Base-by-base conservation (phyloP, 148 eudicot genomes). In the Polygonum aviculare region DNA sequence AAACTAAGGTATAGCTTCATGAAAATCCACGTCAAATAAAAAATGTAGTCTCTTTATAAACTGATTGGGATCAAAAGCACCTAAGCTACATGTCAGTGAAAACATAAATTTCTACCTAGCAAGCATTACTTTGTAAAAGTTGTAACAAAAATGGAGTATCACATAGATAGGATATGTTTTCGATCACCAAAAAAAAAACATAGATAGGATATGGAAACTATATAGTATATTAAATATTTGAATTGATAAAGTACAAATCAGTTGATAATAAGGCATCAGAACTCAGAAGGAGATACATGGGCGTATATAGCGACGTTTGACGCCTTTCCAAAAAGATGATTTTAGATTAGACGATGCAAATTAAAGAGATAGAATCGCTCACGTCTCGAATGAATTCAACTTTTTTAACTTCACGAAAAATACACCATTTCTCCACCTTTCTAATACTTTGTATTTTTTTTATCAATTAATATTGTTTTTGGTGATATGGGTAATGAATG, bases 381-480 rank as follows among this genome's bases (percentile, higher is more conserved):
- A n/a, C n/a, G n/a, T n/a, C n/a, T n/a, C n/a, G n/a, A n/a, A n/a
- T n/a, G n/a, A n/a, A n/a, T n/a, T n/a, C n/a, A n/a, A 67, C 72
- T 16, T 36, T 63, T 38, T 67, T 21, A 67, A 67, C 11, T 67
- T 36, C 44, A 67, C 21, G 45, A 15, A 67, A 67, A 67, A 41
- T 67, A 36, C 45, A 67, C 72, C 18, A 45, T 65, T 33, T 65
- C 57, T 65, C 70, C 44, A 7, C 70, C 35, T 65, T 57, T 65
- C 0, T 59, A 59, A 26, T 31, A 22, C 22, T 59, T 21, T 59
- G 31, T 59, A 21, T 59, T n/a, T 19, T 1, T 7, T 22, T 26
- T 26, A 26, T 26, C 31, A 26, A 26, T 26, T 26, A 26, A 26
- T 26, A 26, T 26, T 26, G 31, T 26, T 41, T 41, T 5, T 5